phyloP scores from a whole-genome alignment of 345 rosid genomes.

The Bruguiera gymnorhiza region DNA sequence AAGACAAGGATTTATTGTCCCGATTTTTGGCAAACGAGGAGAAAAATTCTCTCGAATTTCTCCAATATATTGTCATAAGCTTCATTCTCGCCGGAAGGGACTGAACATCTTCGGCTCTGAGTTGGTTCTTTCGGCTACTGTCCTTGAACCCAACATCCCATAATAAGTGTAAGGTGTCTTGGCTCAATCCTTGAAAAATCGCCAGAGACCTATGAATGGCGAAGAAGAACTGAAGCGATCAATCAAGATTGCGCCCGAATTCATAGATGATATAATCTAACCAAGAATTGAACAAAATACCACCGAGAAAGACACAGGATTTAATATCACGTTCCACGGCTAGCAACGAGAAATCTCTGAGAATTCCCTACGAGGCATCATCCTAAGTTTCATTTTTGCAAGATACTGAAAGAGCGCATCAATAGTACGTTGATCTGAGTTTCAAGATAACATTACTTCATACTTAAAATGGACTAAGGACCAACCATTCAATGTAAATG shows the following conservation, averaged over 20 bases:
- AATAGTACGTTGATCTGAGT: too few relatives aligned
- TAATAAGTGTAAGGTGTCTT: too few relatives aligned
- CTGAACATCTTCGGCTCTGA: slow-evolving; percentile 21
- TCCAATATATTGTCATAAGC: slow-evolving; percentile 20
- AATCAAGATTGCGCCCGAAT: slow-evolving; percentile 9
- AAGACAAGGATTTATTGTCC: slow-evolving; percentile 17
- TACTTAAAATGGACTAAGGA: too few relatives aligned
- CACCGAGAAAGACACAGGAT: background rate
- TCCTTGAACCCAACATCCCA: slow-evolving; percentile 5
- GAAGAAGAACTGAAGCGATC: slow-evolving; percentile 11
- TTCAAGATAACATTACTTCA: too few relatives aligned
- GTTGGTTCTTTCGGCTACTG: slow-evolving; percentile 21
- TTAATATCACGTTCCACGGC: slow-evolving; percentile 16
- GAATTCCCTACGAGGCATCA: slow-evolving; percentile 17
- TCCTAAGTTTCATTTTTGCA: slow-evolving; percentile 21
- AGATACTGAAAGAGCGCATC: background rate
- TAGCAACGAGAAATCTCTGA: background rate
- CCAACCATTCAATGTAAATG: too few relatives aligned
- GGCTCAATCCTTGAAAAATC: background rate
- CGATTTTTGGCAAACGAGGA: slow-evolving; percentile 9
- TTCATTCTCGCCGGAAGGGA: slow-evolving; percentile 25
- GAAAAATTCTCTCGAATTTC: slow-evolving; percentile 7
- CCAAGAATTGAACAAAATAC: background rate
- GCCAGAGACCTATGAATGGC: background rate
- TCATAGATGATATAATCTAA: slow-evolving; percentile 10